Conservation (phyloP, 805 yeast species). For the Schwanniomyces pseudopolymorphus region DNA sequence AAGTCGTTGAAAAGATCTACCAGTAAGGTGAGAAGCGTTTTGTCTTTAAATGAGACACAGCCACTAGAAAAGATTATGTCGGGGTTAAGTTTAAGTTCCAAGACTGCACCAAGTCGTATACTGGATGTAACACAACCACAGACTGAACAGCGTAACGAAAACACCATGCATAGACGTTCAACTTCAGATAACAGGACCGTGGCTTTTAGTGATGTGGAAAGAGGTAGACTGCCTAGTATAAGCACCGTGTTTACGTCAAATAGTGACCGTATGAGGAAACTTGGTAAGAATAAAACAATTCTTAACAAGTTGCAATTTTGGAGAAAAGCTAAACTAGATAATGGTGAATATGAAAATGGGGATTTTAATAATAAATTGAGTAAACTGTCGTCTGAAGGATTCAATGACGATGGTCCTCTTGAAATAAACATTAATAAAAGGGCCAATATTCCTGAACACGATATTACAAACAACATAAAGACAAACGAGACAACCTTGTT, state of each 20-base stretch:
- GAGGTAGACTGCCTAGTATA: constrained; percentile 9
- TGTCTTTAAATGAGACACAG: constrained; percentile 35
- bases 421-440: constrained; percentile 7
- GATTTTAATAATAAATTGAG: constrained; percentile 2
- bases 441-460: neutral
- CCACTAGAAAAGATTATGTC: constrained; percentile 41
- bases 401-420: constrained; percentile 6
- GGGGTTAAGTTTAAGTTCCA: constrained; percentile 32
- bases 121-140: constrained; percentile 2
- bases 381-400: neutral
- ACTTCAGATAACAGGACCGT: neutral
- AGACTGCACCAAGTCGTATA: constrained; percentile 7
- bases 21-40: constrained; percentile 35
- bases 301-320: constrained; percentile 39
- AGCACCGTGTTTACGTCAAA: constrained; percentile 6
- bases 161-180: neutral
- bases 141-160: neutral
- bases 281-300: constrained; percentile 21
- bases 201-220: constrained; percentile 2
- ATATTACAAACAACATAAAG: neutral
- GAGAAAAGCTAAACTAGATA: constrained; percentile 22
- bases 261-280: constrained; percentile 11
- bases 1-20: constrained; percentile 28
- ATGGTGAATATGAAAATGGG: constrained; percentile 4
- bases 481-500: neutral